Base-by-base conservation (phyloP, 352 stramenopile genomes). In the Thalassiosira ordinaria region DNA sequence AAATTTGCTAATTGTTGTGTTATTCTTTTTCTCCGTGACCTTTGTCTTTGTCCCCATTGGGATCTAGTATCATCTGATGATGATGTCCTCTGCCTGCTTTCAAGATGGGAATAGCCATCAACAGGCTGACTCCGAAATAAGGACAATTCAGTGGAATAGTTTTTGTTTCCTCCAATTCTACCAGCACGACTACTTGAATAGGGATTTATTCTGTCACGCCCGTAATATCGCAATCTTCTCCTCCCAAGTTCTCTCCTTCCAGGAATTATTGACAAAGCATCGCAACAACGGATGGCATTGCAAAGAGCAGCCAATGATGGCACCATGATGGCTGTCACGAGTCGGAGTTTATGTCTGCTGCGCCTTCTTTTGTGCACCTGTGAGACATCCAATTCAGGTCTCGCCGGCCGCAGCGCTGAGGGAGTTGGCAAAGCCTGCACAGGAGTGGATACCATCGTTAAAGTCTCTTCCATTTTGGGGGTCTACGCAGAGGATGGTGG, bases 261-360 rank as follows among this genome's bases (percentile, higher is more conserved):
- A 55, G n/a, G 22, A 5, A 27, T 27, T 37, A 62, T 62, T 3
- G 63, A 72, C 18, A 72, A 53, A 55, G 63, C 63, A 53, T 72
- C 31, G 49, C 47, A 72, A 60, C 26, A 52, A 60, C n/a, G n/a
- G 26, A 51, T 63, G 39, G 16, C n/a, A 41, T 52, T 62, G 33
- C 31, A 72, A 49, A 62, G 47, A 9, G 62, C 37, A 47, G 63
- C 31, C 22, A 61, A 55, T 14, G 49, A 60, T 53, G 20, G n/a
- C 29, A 46, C 16, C 46, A 71, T 60, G 0, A 51, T n/a, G n/a
- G n/a, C n/a, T n/a, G n/a, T n/a, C n/a, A n/a, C n/a, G n/a, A n/a
- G n/a, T n/a, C n/a, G n/a, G n/a, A n/a, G n/a, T n/a, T n/a, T n/a
- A n/a, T n/a, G n/a, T n/a, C n/a, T n/a, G n/a, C n/a, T n/a, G n/a